These are phyloP conservation scores for Paramyrothecium sp. DNA, from an alignment of 2,329 filamentous ascomycete genomes.

Conservation along the genomic window DNA sequence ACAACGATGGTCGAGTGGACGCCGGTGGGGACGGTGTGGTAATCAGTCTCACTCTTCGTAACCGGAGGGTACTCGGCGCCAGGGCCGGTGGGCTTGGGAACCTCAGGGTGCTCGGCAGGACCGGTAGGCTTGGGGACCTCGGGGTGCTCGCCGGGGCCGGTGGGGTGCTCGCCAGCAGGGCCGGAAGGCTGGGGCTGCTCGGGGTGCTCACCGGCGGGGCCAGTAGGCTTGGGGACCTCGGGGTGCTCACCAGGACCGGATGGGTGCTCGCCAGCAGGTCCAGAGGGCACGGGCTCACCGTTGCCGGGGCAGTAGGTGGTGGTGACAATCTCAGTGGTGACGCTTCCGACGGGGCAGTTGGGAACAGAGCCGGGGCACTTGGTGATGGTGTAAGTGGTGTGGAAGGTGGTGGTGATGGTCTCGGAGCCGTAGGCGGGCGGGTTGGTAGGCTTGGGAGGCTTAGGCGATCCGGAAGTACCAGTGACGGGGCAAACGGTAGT, in stretches of 20 bases:
- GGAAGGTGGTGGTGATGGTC: conserved; percentile 30
- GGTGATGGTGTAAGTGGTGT: conserved; percentile 53
- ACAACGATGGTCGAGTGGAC: conserved; percentile 1
- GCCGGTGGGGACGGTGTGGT: conserved; percentile 1
- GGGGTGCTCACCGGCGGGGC: not conserved
- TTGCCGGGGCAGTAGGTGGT: conserved; percentile 14
- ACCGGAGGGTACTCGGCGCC: not conserved
- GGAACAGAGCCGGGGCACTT: conserved; percentile 55
- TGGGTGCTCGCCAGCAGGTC: not conserved
- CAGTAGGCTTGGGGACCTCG: not conserved
- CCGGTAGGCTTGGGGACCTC: not conserved
- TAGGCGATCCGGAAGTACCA: not conserved
- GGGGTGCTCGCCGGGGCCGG: conserved; percentile 1
- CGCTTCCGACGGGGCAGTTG: conserved; percentile 46
- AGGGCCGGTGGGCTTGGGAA: not conserved
- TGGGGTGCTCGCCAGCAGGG: conserved; percentile 1
- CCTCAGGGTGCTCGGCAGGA: not conserved
- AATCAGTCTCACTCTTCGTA: not conserved
- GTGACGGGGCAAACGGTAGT: conserved; percentile 22
- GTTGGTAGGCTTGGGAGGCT: conserved; percentile 3
- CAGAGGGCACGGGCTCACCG: conserved; percentile 5
- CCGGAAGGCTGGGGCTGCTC: not conserved
- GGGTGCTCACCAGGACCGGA: not conserved
- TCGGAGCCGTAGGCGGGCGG: not conserved
- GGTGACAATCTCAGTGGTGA: conserved; percentile 12